Evolutionary conservation across 179 eudicot genomes (phyloP), one percentile per base, ranked within the genome.

Genomic region (Corrigiola litoralis): DNA sequence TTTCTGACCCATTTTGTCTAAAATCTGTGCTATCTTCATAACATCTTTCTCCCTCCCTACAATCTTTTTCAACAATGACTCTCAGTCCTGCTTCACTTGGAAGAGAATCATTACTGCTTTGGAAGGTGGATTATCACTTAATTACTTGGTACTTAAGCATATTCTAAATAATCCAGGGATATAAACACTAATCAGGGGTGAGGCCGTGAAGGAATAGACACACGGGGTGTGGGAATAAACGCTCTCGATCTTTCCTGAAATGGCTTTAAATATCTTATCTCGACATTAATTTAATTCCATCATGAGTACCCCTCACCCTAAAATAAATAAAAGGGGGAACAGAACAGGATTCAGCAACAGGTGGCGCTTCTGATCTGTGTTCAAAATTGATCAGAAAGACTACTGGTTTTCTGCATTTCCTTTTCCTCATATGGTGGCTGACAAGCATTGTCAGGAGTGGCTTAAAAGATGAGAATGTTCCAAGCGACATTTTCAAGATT

Each of bases 1-100:
- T 68, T 60, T 57, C 78, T 74, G 78, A 74, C 71, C 51, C 46
- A 69, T 48, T n/a, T 31, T 73, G 74, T 75, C 71, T 69, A 47
- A 57, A 21, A 23, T 63, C 25, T 28, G 13, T 61, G 18, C 20
- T 38, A 20, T 36, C 24, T 29, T 9, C 16, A 51, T 17, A 49
- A 58, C 14, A 48, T 12, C 29, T 18, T 5, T 55, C 28, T 33
- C 14, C 37, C 25, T 48, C 42, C 16, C 53, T 28, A 54, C 23
- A 4, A 42, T 42, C 45, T 18, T 23, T 53, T 51, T 52, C 29
- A 65, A 27, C 33, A 32, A 48, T 56, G 66, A 25, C 57, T 46
- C 18, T 9, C 18, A 45, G 34, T 58, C 33, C 52, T 64, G 69
- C 71, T 72, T 58, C 55, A 58, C 71, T 58, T 66, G 29, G 66